Evolutionary conservation across 805 yeast genomes (phyloP).

Genomic region (Saccharomyces cerevisiae): DNA sequence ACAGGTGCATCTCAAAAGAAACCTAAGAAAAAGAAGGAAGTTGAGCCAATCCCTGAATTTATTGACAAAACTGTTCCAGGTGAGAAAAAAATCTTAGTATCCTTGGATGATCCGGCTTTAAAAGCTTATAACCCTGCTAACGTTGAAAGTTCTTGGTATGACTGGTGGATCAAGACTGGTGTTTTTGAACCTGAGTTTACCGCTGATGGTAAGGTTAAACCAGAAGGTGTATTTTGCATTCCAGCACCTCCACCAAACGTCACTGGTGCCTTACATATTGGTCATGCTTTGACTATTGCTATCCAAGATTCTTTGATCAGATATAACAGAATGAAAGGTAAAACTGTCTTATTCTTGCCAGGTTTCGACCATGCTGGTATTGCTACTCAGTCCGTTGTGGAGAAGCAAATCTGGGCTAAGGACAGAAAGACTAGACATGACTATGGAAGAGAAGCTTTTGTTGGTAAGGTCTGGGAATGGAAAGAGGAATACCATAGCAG

Average conservation of each 20-base stretch:
- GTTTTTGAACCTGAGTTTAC: conserved; percentile 81
- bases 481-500: conserved; percentile 84
- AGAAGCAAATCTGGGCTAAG: conserved; percentile 85
- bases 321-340: conserved; percentile 94
- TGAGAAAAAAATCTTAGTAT: conserved; percentile 80
- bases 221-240: conserved; percentile 79
- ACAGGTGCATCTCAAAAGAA: conserved; percentile 52
- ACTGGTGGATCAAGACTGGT: conserved; percentile 91
- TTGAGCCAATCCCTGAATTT: conserved; percentile 74
- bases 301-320: conserved; percentile 91
- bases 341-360: conserved; percentile 84
- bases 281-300: conserved; percentile 92
- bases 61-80: conserved; percentile 80
- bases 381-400: conserved; percentile 97
- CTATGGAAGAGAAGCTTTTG: conserved; percentile 83
- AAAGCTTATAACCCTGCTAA: conserved; percentile 88
- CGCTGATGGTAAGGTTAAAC: conserved; percentile 62
- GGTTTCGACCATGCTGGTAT: conserved; percentile 99
- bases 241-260: conserved; percentile 99
- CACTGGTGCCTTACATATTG: conserved; percentile 97
- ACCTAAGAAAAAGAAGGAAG: conserved; percentile 58
- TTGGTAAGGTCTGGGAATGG: conserved; percentile 95
- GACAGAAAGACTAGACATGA: conserved; percentile 90
- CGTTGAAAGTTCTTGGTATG: conserved; percentile 95
- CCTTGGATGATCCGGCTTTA: conserved; percentile 84